These are phyloP conservation scores for Clonostachys rosea DNA, from an alignment of 2,329 filamentous ascomycete species.

Conservation along the genomic window DNA sequence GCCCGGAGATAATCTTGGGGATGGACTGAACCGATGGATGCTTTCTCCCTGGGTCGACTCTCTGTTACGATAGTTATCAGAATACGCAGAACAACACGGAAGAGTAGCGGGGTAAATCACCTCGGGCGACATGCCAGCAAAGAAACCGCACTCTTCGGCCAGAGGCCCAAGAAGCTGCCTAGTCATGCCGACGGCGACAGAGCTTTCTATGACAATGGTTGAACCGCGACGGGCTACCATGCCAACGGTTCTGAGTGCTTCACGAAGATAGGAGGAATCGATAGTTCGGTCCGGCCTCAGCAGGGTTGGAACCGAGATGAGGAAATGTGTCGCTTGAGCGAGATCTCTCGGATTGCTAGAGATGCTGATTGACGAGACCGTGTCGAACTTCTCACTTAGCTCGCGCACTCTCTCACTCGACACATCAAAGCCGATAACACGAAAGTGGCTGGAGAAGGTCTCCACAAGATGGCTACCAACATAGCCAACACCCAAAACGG, in stretches of 20 bases:
- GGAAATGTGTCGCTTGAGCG: constrained; percentile 39
- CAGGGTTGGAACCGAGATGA: constrained; percentile 49
- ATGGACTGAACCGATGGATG: constrained; percentile 33
- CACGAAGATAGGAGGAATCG: constrained; percentile 39
- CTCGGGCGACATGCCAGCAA: constrained; percentile 46
- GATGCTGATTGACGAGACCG: constrained; percentile 22
- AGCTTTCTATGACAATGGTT: constrained; percentile 47
- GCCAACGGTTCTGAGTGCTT: constrained; percentile 34
- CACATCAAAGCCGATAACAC: constrained; percentile 43
- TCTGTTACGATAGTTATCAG: background rate
- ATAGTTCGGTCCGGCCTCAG: constrained; percentile 39
- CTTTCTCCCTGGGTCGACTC: constrained; percentile 43
- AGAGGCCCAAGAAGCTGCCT: constrained; percentile 41
- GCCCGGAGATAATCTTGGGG: constrained; percentile 48
- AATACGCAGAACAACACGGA: background rate
- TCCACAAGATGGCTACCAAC: constrained; percentile 43
- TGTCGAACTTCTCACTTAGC: constrained; percentile 18
- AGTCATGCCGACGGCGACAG: constrained; percentile 51
- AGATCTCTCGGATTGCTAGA: constrained; percentile 31
- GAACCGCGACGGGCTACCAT: constrained; percentile 34
- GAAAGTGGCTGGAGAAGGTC: constrained; percentile 31
- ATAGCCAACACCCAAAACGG: constrained; percentile 48
- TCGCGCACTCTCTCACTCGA: constrained; percentile 28
- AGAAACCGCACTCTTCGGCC: constrained; percentile 31
- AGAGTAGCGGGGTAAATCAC: background rate